Evolutionary conservation across 1,284 basidiomycete species (phyloP).

Genomic region (Trichosporon asahii): DNA sequence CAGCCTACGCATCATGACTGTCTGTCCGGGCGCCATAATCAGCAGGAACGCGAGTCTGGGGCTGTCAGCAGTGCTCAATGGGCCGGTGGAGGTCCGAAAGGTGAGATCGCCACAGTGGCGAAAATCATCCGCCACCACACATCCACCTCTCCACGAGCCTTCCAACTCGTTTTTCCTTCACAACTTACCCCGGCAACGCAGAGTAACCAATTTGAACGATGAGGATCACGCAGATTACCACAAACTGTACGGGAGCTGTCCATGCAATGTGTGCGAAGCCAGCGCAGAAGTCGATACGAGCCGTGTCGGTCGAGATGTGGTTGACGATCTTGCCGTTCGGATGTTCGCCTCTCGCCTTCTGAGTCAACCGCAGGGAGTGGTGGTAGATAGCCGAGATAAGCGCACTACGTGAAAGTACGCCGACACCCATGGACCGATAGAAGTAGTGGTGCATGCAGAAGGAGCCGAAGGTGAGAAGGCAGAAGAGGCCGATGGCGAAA

Average conservation of each 20-base stretch:
- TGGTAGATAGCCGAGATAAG: constrained; percentile 86
- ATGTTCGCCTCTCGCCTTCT: constrained; percentile 75
- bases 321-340: constrained; percentile 79
- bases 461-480: constrained; percentile 66
- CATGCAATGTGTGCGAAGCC: constrained; percentile 69
- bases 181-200: constrained; percentile 51
- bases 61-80: constrained; percentile 10
- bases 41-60: constrained; percentile 63
- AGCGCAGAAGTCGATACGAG: constrained; percentile 80
- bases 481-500: constrained; percentile 66
- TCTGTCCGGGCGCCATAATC: constrained; percentile 64
- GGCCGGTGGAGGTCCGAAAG: neutral
- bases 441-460: constrained; percentile 72
- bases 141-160: constrained; percentile 13
- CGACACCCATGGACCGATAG: constrained; percentile 59
- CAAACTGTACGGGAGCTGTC: constrained; percentile 61
- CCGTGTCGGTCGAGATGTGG: constrained; percentile 81
- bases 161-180: constrained; percentile 15
- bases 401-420: constrained; percentile 78
- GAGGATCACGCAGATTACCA: constrained; percentile 53
- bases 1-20: constrained; percentile 67
- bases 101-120: neutral
- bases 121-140: neutral
- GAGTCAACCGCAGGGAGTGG: constrained; percentile 70
- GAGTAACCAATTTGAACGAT: constrained; percentile 55